Conservation (phyloP, 192 early-diverging fungal species). For the Helicostylum pulchrum region DNA sequence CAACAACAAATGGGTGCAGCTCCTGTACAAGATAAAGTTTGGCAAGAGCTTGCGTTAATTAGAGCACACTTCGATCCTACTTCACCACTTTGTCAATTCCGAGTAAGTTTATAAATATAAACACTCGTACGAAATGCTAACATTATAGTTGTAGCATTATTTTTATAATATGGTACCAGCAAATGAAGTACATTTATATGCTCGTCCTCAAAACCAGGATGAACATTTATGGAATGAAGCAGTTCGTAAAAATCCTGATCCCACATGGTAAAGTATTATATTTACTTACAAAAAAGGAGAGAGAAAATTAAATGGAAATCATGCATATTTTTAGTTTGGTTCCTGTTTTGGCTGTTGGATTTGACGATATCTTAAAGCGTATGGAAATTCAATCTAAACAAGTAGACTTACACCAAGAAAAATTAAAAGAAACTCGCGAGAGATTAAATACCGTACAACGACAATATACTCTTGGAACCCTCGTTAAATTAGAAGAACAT, state of each 20-base stretch:
- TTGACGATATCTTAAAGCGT: slow-evolving; percentile 86
- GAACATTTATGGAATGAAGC: slow-evolving; percentile 79
- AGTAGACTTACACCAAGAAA: slow-evolving; percentile 59
- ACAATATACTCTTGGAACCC: slow-evolving; percentile 72
- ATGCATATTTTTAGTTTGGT: slow-evolving; percentile 66
- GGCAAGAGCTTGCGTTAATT: slow-evolving; percentile 64
- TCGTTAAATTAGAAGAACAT: slow-evolving; percentile 72
- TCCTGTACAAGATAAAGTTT: slow-evolving; percentile 38
- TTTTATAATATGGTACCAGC: slow-evolving; percentile 95
- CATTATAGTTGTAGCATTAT: slow-evolving; percentile 57
- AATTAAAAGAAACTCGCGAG: slow-evolving; percentile 48
- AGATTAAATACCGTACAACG: slow-evolving; percentile 57
- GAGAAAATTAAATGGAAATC: background rate
- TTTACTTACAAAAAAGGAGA: background rate
- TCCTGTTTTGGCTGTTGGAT: slow-evolving; percentile 87
- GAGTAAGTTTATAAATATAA: slow-evolving; percentile 37
- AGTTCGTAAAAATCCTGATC: slow-evolving; percentile 82
- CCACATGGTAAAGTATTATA: slow-evolving; percentile 55
- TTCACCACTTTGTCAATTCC: slow-evolving; percentile 76
- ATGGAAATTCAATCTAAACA: slow-evolving; percentile 72
- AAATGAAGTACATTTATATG: slow-evolving; percentile 76
- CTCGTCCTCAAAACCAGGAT: slow-evolving; percentile 68
- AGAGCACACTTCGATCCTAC: slow-evolving; percentile 77
- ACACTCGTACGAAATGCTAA: background rate
- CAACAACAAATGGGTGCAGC: slow-evolving; percentile 38